These are phyloP conservation scores for Beauveria sp. DNA, from an alignment of 2,329 filamentous ascomycete species.

Conservation along the genomic window DNA sequence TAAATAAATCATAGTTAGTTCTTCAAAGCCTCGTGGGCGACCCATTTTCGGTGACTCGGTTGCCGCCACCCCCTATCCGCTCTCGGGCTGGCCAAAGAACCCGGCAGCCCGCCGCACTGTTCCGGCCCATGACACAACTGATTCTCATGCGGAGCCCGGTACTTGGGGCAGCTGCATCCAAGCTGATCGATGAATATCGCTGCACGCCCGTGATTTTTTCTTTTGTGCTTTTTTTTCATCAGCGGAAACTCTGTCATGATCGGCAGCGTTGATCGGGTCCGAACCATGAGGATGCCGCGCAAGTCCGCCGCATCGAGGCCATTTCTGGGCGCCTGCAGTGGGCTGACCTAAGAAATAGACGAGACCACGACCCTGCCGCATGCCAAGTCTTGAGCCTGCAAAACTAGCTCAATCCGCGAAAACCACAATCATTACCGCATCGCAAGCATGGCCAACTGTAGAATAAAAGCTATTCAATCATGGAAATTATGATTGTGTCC, in stretches of 20 bases:
- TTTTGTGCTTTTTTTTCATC: background rate
- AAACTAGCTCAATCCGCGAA: too few species aligned
- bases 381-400: too few species aligned
- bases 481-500: too few species aligned
- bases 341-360: background rate
- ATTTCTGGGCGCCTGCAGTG: too few species aligned
- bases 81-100: constrained; percentile 7
- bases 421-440: too few species aligned
- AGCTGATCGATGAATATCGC: background rate
- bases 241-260: background rate
- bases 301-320: background rate
- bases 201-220: background rate
- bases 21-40: too few species aligned
- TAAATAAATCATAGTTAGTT: too few species aligned
- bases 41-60: background rate
- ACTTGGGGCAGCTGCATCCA: background rate
- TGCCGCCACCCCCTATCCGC: constrained; percentile 5
- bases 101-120: background rate
- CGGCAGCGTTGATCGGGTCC: background rate
- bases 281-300: background rate
- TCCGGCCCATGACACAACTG: background rate
- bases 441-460: too few species aligned
- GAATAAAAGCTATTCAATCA: too few species aligned
- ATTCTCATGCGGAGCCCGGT: background rate
- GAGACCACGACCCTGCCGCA: too few species aligned